Conservation (phyloP, 2,329 filamentous ascomycete species). For the Colletotrichum falcatum region DNA sequence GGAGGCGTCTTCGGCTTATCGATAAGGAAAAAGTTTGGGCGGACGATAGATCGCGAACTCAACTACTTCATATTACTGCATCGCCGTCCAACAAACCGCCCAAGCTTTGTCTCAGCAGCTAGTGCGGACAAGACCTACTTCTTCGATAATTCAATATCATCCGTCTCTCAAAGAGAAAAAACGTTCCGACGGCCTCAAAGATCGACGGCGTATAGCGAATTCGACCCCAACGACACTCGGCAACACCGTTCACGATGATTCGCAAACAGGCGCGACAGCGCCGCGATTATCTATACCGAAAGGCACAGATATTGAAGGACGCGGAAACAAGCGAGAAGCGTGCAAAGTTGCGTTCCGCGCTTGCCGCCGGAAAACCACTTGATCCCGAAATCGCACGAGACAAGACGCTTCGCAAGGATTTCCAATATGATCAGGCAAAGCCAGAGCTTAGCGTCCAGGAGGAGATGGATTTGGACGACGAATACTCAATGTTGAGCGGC, state of each 20-base stretch:
- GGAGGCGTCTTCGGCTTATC: background rate
- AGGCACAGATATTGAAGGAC: conserved; percentile 87
- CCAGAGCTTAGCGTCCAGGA: conserved; percentile 75
- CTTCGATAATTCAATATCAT: too few relatives aligned
- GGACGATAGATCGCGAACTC: background rate
- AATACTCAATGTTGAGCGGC: conserved; percentile 92
- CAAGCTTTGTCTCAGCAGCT: background rate
- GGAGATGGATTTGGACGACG: conserved; percentile 83
- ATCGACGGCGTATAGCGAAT: conserved; percentile 1
- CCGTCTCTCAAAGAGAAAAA: too few relatives aligned
- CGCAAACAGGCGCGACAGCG: conserved; percentile 58
- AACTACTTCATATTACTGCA: background rate
- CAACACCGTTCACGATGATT: conserved; percentile 4
- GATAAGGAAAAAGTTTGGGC: conserved; percentile 7
- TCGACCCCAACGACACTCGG: background rate
- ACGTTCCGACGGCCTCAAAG: background rate
- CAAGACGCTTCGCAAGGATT: conserved; percentile 84
- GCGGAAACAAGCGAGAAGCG: conserved; percentile 94
- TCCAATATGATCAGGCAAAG: conserved; percentile 90
- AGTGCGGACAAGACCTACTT: background rate
- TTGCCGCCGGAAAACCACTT: conserved; percentile 89
- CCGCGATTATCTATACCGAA: conserved; percentile 80
- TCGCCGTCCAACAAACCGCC: background rate
- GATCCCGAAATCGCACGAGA: conserved; percentile 88
- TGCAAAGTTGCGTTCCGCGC: conserved; percentile 84